phyloP scores from a whole-genome alignment of 768 basidiomycete species.

The Dentipellis sp. region DNA sequence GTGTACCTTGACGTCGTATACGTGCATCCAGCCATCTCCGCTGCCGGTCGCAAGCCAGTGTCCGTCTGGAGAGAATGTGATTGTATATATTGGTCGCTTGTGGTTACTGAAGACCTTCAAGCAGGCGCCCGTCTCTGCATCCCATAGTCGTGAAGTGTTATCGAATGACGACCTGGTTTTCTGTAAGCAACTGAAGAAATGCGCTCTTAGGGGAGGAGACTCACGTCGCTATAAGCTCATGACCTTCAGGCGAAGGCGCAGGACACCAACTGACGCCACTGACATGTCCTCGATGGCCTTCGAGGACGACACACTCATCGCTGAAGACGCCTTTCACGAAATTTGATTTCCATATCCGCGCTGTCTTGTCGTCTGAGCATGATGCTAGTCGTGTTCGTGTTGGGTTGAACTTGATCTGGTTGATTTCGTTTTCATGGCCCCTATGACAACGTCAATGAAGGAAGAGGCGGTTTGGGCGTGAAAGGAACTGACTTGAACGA shows the following conservation, averaged over 20 bases:
- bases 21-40: conserved; percentile 66
- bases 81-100: conserved; percentile 58
- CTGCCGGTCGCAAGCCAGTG: conserved; percentile 67
- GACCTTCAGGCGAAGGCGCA: conserved; percentile 31
- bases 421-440: conserved; percentile 71
- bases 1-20: conserved; percentile 54
- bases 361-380: conserved; percentile 75
- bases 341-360: conserved; percentile 58
- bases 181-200: not conserved
- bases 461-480: not conserved
- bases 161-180: conserved; percentile 67
- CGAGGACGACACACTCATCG: conserved; percentile 33
- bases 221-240: conserved; percentile 70
- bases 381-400: conserved; percentile 63
- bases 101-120: conserved; percentile 65
- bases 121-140: conserved; percentile 69
- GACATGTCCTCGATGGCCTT: conserved; percentile 59
- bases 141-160: conserved; percentile 73
- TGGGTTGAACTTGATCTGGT: conserved; percentile 64
- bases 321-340: conserved; percentile 6
- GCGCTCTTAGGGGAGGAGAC: conserved; percentile 2
- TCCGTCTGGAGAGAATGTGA: conserved; percentile 71
- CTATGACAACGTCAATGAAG: conserved; percentile 24
- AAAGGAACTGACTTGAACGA: conserved; percentile 45
- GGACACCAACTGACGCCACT: conserved; percentile 68